Base-by-base conservation (phyloP, 805 yeast genomes). In the Pichia insulana region DNA sequence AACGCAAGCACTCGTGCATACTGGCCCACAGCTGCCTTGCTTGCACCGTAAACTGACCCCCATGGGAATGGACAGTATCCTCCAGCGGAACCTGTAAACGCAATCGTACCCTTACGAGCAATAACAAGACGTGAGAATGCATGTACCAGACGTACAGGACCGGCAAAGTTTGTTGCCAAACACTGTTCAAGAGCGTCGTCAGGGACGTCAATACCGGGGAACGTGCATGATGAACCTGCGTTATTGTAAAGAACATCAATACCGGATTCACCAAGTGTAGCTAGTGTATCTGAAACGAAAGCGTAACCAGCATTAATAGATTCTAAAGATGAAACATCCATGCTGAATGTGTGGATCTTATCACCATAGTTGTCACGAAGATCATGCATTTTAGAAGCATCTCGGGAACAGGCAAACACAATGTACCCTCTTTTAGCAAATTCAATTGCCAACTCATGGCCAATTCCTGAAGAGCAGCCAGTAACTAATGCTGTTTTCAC, bases 21-120 rank as follows among this genome's bases (percentile, higher is more conserved):
- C 50, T 74, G 80, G 50, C 82, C 86, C 44, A 84, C 76, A 0
- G 90, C 89, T 6, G 89, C 86, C 53, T 84, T 84, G 1, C 82
- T 58, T 1, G 89, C 70, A 27, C 79, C 71, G 55, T 84, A 84
- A 26, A 78, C 65, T 12, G 80, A 68, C 1, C 80, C 76, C 58
- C 78, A 83, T 20, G 94, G 94, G 63, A 83, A 77, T 3, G 85
- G 78, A 11, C 71, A 61, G 13, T 75, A 42, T 1, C 86, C 92
- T 13, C 82, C 73, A 2, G 80, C 58, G 3, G 89, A 80, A 2
- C 92, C 92, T 0, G 92, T 83, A 59, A 80, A 82, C 0, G 80
- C 77, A 44, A 84, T 72, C 0, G 76, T 73, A 3, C 90, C 92
- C 50, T 78, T 68, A 1, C 83, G 78, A 30, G 73, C 73, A 47